These are phyloP conservation scores for Musa schizocarpa DNA, from an alignment of 176 grass and related monocot genomes.

Conservation along the genomic window DNA sequence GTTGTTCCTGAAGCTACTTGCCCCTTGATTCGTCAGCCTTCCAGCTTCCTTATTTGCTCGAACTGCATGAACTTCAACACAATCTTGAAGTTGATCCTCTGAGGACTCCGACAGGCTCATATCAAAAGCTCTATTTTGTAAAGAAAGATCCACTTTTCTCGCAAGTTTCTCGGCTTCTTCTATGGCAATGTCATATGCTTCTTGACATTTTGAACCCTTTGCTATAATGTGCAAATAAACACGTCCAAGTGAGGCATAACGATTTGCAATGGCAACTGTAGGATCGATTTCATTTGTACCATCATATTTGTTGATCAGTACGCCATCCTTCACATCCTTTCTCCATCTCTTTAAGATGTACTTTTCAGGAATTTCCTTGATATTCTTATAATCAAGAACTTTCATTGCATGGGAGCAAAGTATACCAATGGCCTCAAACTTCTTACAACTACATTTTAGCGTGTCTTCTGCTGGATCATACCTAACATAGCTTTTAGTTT, in stretches of 20 bases:
- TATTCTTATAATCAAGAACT: constrained; percentile 39
- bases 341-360: constrained; percentile 34
- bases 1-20: neutral
- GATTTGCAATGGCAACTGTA: constrained; percentile 27
- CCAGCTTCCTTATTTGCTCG: constrained; percentile 17
- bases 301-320: constrained; percentile 19
- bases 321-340: constrained; percentile 21
- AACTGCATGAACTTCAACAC: constrained; percentile 9
- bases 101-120: constrained; percentile 2
- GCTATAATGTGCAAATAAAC: constrained; percentile 24
- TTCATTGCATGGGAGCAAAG: constrained; percentile 35
- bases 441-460: constrained; percentile 33
- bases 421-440: constrained; percentile 26
- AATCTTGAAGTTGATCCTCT: constrained; percentile 14
- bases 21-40: constrained; percentile 6
- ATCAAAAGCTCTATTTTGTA: constrained; percentile 21
- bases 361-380: constrained; percentile 44
- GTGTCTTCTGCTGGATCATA: constrained; percentile 22
- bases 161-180: constrained; percentile 26
- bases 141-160: constrained; percentile 23
- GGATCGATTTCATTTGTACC: constrained; percentile 30
- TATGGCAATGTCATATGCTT: constrained; percentile 27
- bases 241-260: constrained; percentile 26
- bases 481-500: constrained; percentile 27
- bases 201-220: constrained; percentile 30